These are phyloP conservation scores for Periconia sp. DNA, from an alignment of 2,329 filamentous ascomycete genomes.

Conservation along the genomic window DNA sequence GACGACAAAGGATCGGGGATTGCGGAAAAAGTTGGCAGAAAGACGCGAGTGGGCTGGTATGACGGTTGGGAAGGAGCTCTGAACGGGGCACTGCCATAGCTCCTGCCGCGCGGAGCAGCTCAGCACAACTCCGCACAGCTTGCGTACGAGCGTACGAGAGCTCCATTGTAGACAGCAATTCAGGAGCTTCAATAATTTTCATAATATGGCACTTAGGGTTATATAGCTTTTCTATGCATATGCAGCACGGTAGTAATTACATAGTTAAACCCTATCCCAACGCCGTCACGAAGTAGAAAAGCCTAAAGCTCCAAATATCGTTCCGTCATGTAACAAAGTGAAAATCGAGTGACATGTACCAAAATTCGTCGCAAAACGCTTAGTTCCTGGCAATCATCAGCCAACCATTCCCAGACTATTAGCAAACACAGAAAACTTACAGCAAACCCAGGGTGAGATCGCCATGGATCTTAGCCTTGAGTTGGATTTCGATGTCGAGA, in stretches of 20 bases:
- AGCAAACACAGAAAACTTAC: constrained; percentile 45
- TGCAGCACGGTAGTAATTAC: constrained; percentile 26
- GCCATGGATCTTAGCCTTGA: constrained; percentile 70
- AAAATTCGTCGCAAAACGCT: constrained; percentile 9
- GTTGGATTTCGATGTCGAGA: constrained; percentile 66
- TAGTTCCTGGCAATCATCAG: constrained; percentile 35
- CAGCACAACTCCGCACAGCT: background rate
- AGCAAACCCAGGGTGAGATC: constrained; percentile 65
- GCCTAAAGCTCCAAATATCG: constrained; percentile 16
- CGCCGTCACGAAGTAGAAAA: constrained; percentile 25
- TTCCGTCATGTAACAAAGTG: constrained; percentile 19
- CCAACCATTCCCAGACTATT: background rate
- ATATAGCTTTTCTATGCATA: constrained; percentile 24
- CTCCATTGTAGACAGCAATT: background rate
- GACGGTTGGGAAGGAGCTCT: background rate
- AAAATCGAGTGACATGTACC: background rate
- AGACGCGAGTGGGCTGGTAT: constrained; percentile 1
- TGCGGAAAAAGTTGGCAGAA: constrained; percentile 29
- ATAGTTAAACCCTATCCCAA: constrained; percentile 28
- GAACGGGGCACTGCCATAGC: constrained; percentile 16
- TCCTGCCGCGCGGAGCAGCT: constrained; percentile 10
- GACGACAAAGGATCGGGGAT: constrained; percentile 17
- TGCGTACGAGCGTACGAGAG: background rate
- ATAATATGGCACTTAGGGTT: constrained; percentile 3
- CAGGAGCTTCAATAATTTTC: no score